Evolutionary conservation across 2,329 filamentous ascomycete genomes (phyloP).

Genomic region (Botryotinia narcissicola): DNA sequence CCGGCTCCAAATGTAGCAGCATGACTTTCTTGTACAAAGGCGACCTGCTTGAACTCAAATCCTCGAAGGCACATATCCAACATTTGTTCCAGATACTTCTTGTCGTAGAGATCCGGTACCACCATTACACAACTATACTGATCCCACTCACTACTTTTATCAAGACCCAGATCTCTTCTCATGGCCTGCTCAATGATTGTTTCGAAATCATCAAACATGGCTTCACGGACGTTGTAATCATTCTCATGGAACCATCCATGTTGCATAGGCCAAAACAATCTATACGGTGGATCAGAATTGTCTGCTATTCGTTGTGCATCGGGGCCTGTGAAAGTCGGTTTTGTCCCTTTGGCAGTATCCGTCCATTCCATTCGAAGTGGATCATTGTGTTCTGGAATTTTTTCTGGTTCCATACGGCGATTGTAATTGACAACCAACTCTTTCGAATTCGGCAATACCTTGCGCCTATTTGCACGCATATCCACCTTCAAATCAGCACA

Average conservation of each 20-base stretch:
- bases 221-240: slow-evolving; percentile 77
- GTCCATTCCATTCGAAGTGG: slow-evolving; percentile 95
- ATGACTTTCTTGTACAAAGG: slow-evolving; percentile 94
- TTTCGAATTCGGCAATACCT: slow-evolving; percentile 95
- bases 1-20: slow-evolving; percentile 93
- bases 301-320: slow-evolving; percentile 86
- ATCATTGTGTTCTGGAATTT: slow-evolving; percentile 93
- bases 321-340: slow-evolving; percentile 64
- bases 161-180: slow-evolving; percentile 76
- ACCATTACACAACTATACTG: slow-evolving; percentile 97
- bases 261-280: slow-evolving; percentile 87
- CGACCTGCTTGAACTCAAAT: slow-evolving; percentile 85
- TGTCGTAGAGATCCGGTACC: slow-evolving; percentile 95
- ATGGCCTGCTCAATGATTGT: slow-evolving; percentile 84
- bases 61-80: slow-evolving; percentile 83
- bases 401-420: slow-evolving; percentile 75
- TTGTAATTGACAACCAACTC: slow-evolving; percentile 96
- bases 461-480: slow-evolving; percentile 91
- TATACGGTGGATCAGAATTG: slow-evolving; percentile 83
- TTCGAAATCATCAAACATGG: slow-evolving; percentile 83
- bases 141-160: slow-evolving; percentile 74
- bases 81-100: slow-evolving; percentile 81
- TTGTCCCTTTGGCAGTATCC: slow-evolving; percentile 65
- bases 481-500: slow-evolving; percentile 82
- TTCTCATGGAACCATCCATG: slow-evolving; percentile 86